A percentile compares a stretch with the other conserved stretches of the same genome.
Conservation (phyloP, 495 filamentous ascomycete genomes). For the Aspergillus nanangensis region DNA sequence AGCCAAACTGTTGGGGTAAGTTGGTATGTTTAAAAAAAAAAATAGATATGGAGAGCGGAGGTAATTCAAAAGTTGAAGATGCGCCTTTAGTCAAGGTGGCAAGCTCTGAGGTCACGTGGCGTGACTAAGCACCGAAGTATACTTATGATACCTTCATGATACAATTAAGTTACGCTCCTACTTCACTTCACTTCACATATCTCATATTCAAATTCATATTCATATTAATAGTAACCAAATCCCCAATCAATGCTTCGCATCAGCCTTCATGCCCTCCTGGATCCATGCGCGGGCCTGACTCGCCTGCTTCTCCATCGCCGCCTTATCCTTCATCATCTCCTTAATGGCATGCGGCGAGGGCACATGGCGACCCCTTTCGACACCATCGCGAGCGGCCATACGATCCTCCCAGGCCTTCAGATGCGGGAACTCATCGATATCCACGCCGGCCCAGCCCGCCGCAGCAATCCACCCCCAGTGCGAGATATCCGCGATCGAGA, state of each 20-base stretch:
- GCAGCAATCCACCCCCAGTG: slow-evolving; percentile 70
- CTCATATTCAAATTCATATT: too few species aligned
- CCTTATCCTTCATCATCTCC: slow-evolving; percentile 51
- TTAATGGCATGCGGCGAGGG: slow-evolving; percentile 64
- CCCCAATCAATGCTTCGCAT: slow-evolving; percentile 38
- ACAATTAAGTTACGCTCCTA: neutral
- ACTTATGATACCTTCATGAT: neutral
- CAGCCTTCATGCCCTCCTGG: slow-evolving; percentile 57
- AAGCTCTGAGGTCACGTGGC: slow-evolving; percentile 14
- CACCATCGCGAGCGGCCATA: slow-evolving; percentile 59
- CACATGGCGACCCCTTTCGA: slow-evolving; percentile 77
- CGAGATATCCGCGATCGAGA: slow-evolving; percentile 81
- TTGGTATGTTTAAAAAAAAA: too few species aligned
- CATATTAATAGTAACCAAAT: too few species aligned
- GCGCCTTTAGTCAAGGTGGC: too few species aligned
- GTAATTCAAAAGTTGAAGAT: too few species aligned
- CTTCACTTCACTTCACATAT: too few species aligned
- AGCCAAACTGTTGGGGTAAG: neutral
- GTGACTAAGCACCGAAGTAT: slow-evolving; percentile 10
- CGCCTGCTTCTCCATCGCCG: slow-evolving; percentile 49
- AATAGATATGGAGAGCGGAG: too few species aligned
- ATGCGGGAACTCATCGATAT: slow-evolving; percentile 72
- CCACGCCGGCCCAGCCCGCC: slow-evolving; percentile 66
- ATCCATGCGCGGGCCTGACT: slow-evolving; percentile 53
- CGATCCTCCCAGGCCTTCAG: slow-evolving; percentile 72